Percentiles rank a stretch among this genome's conserved stretches.
Conservation (phyloP, 805 yeast species). For the Candida tibetensis region DNA sequence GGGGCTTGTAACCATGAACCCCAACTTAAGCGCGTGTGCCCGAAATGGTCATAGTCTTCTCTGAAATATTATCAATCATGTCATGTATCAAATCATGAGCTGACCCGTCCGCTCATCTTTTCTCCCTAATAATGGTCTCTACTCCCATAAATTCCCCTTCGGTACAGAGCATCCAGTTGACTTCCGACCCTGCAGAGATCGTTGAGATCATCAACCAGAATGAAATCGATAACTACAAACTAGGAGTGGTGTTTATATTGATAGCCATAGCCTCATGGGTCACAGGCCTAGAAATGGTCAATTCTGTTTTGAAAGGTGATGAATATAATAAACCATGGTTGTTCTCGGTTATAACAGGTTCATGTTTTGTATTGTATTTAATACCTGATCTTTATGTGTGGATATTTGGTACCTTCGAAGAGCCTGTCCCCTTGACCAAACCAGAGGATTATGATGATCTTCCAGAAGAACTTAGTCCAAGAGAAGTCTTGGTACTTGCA, state of each 20-base stretch:
- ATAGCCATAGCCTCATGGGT: conserved; percentile 48
- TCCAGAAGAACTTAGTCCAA: conserved; percentile 18
- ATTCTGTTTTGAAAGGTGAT: conserved; percentile 46
- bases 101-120: too few species aligned
- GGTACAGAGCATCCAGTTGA: conserved; percentile 3
- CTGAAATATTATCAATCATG: too few species aligned
- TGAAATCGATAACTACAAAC: conserved; percentile 42
- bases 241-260: conserved; percentile 42
- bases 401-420: neutral
- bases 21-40: too few species aligned
- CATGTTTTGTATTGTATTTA: conserved; percentile 45
- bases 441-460: conserved; percentile 5
- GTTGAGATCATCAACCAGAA: conserved; percentile 36
- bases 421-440: neutral
- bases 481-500: conserved; percentile 37
- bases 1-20: too few species aligned
- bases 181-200: conserved; percentile 22
- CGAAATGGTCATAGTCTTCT: too few species aligned
- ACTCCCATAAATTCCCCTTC: too few species aligned
- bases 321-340: conserved; percentile 49
- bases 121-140: too few species aligned
- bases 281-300: conserved; percentile 47
- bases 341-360: conserved; percentile 47
- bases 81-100: too few species aligned
- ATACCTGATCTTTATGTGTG: conserved; percentile 29